These are phyloP conservation scores for Colletotrichum sp. DNA, from an alignment of 2,329 filamentous ascomycete species.

Conservation along the genomic window DNA sequence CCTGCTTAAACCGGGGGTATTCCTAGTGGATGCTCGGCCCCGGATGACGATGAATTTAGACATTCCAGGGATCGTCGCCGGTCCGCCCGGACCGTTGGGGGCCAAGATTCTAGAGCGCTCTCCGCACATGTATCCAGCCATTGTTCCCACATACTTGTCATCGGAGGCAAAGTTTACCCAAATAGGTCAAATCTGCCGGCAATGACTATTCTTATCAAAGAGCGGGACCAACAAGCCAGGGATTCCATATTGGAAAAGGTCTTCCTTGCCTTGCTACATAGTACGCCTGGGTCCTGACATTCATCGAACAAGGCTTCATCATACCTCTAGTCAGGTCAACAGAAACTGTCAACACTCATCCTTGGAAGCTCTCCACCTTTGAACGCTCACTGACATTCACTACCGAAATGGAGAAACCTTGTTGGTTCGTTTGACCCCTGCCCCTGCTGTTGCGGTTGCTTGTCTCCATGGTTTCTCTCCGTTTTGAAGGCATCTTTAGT, in stretches of 20 bases:
- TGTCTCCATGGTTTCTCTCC: background rate
- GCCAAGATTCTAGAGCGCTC: background rate
- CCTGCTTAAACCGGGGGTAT: background rate
- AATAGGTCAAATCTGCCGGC: background rate
- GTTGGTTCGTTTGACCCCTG: background rate
- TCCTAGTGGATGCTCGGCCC: background rate
- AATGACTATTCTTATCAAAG: background rate
- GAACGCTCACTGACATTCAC: background rate
- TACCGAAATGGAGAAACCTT: background rate
- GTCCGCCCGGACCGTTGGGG: background rate
- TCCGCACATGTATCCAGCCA: background rate
- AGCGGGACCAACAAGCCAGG: background rate
- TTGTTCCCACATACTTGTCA: background rate
- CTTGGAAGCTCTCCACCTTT: background rate
- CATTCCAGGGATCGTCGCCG: background rate
- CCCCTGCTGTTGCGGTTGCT: background rate
- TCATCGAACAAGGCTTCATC: background rate
- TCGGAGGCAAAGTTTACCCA: background rate
- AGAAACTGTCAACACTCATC: background rate
- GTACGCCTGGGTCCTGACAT: background rate
- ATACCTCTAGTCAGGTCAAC: background rate
- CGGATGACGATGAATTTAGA: background rate
- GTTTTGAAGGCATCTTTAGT: background rate
- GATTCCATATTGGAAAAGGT: background rate
- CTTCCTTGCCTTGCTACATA: background rate